Evolutionary conservation across 1,284 basidiomycete species (phyloP).

Genomic region (Fomitiporia mediterranea): DNA sequence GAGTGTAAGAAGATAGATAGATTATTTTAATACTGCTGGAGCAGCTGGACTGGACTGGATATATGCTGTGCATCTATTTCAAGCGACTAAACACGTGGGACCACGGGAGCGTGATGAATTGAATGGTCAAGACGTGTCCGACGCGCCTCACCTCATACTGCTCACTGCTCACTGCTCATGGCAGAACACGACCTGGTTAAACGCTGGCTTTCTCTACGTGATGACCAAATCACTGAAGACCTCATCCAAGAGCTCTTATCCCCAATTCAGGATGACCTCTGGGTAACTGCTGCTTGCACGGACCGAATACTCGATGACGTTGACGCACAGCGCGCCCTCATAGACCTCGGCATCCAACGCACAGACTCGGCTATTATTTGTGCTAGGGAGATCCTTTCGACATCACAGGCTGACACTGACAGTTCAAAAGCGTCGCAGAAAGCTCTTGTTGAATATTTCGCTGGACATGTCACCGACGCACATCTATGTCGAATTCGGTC

Average conservation of each 20-base stretch:
- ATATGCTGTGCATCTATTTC: too few species aligned
- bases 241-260: constrained; percentile 46
- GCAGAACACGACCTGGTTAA: constrained; percentile 30
- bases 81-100: too few species aligned
- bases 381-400: constrained; percentile 35
- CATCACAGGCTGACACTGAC: constrained; percentile 18
- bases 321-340: constrained; percentile 48
- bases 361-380: constrained; percentile 47
- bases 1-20: background rate
- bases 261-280: constrained; percentile 57
- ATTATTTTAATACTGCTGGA: too few species aligned
- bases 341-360: constrained; percentile 58
- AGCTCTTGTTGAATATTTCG: constrained; percentile 47
- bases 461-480: constrained; percentile 49
- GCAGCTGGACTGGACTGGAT: too few species aligned
- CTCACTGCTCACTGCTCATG: background rate
- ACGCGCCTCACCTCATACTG: background rate
- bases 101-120: too few species aligned
- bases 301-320: constrained; percentile 63
- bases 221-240: constrained; percentile 50
- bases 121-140: constrained; percentile 1
- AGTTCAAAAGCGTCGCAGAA: constrained; percentile 4
- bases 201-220: constrained; percentile 52
- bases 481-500: constrained; percentile 59
- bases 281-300: constrained; percentile 66